Conservation (phyloP, 129 eudicot genomes). For the Lactuca saligna region DNA sequence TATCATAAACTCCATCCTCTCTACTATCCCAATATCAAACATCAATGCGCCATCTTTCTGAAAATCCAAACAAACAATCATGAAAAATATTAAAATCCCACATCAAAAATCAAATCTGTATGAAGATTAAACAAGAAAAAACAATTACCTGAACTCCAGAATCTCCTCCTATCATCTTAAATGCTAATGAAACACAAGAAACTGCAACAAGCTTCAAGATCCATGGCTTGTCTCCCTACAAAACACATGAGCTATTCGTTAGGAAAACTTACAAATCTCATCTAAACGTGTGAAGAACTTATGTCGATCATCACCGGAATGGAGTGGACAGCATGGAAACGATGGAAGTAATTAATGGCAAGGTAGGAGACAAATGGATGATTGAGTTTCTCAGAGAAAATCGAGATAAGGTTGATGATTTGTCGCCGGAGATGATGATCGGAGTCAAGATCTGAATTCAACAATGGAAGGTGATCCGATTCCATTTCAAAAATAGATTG, state of each 20-base stretch:
- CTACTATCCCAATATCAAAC: conserved; percentile 38
- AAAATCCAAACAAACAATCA: not conserved
- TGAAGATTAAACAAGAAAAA: not conserved
- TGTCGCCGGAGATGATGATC: conserved; percentile 31
- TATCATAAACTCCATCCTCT: conserved; percentile 53
- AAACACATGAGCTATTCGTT: not conserved
- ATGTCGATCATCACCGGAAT: conserved; percentile 34
- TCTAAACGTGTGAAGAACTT: not conserved
- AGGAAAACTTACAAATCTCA: not conserved
- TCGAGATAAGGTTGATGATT: conserved; percentile 3
- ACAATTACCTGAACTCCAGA: conserved; percentile 33
- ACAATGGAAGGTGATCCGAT: conserved; percentile 48
- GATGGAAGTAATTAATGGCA: conserved; percentile 58
- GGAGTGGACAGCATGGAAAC: conserved; percentile 40
- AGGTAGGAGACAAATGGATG: conserved; percentile 52
- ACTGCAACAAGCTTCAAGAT: conserved; percentile 46
- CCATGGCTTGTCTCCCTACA: conserved; percentile 58
- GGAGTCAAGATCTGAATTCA: conserved; percentile 11
- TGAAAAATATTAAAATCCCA: not conserved
- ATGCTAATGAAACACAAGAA: conserved; percentile 57
- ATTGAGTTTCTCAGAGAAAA: conserved; percentile 30
- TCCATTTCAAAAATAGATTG: conserved; percentile 38
- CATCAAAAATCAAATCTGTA: not conserved
- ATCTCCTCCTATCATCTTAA: conserved; percentile 48
- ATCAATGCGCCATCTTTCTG: conserved; percentile 35